Evolutionary conservation across 768 basidiomycete genomes (phyloP), one percentile per base, ranked within the genome.

Genomic region (Tylopilus vinaceipallidus): DNA sequence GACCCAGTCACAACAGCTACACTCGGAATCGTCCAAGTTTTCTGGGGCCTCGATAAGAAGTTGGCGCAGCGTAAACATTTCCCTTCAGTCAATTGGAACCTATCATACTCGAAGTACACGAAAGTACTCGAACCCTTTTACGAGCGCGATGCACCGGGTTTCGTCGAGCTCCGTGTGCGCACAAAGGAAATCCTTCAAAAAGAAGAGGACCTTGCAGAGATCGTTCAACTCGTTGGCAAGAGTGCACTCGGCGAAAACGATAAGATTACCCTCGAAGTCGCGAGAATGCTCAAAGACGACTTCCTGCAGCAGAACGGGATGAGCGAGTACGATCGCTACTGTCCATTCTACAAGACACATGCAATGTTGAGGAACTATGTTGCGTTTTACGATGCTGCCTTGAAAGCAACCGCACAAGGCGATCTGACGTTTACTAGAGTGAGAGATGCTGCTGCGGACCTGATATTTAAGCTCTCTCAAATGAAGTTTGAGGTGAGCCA

Each of bases 21-120:
- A 3, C 88, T 99, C 48, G 84, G 94, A 76, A 99, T 99, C 65
- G 97, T 99, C 10, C 97, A 98, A 64, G 97, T 98, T 57, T 99
- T 99, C 82, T 99, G 97, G 97, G 97, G 97, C 69, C 82, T 99
- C 23, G 97, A 98, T 74, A 99, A 99, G 84, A 94, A 95, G 67
- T 84, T 98, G 51, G 97, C 97, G 3, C 97, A 98, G 68, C 82
- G 95, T 55, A 98, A 99, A 71, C 95, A 99, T 68, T 99, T 99
- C 80, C 97, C 97, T 2, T 97, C 95, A n/a, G 95, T 99, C 69
- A 98, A 99, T 74, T 99, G 97, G 97, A 97, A 86, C 57, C 75
- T 97, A n/a, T 99, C 97, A 10, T 98, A 98, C 71, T 98, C 97
- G 51, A 99, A 99, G 70, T 98, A 99, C 72, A 89, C 86, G 54